Evolutionary conservation across 2,329 filamentous ascomycete genomes (phyloP).

Genomic region (Paramyrothecium sp.): DNA sequence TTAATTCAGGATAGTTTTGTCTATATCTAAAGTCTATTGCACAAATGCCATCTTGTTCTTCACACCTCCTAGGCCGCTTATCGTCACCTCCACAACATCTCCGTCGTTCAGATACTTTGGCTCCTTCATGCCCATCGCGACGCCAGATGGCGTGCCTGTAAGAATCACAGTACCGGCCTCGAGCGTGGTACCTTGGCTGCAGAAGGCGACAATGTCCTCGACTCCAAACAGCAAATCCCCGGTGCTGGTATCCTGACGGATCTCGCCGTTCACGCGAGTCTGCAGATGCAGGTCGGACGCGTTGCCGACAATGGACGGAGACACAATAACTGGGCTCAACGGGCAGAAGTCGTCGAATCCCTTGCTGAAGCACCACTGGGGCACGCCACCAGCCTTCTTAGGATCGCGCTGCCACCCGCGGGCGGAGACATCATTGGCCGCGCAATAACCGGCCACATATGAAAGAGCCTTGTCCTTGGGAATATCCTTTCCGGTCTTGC

Average conservation of each 20-base stretch:
- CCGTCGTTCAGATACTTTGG: conserved; percentile 40
- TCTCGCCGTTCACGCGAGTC: conserved; percentile 48
- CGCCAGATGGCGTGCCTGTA: conserved; percentile 46
- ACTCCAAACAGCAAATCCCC: conserved; percentile 50
- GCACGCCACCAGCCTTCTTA: conserved; percentile 30
- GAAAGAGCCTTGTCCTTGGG: conserved; percentile 38
- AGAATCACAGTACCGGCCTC: conserved; percentile 49
- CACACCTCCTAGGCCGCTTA: conserved; percentile 30
- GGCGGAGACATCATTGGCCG: conserved; percentile 54
- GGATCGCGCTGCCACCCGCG: conserved; percentile 53
- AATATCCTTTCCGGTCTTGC: conserved; percentile 51
- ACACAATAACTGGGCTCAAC: conserved; percentile 45
- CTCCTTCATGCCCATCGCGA: conserved; percentile 43
- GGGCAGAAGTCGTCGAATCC: conserved; percentile 54
- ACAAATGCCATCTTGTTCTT: conserved; percentile 38
- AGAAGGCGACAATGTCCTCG: conserved; percentile 42
- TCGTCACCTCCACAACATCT: conserved; percentile 41
- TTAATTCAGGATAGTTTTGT: conserved; percentile 16
- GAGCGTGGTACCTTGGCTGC: conserved; percentile 49
- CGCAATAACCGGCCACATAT: conserved; percentile 45
- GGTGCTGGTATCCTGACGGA: conserved; percentile 45
- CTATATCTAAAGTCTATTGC: conserved; percentile 10
- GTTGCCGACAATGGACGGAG: conserved; percentile 23
- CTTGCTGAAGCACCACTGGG: conserved; percentile 57
- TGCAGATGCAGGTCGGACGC: conserved; percentile 25